These are phyloP conservation scores for Rhizoclosmatium globosum DNA, from an alignment of 192 early-diverging fungal species.

Conservation along the genomic window DNA sequence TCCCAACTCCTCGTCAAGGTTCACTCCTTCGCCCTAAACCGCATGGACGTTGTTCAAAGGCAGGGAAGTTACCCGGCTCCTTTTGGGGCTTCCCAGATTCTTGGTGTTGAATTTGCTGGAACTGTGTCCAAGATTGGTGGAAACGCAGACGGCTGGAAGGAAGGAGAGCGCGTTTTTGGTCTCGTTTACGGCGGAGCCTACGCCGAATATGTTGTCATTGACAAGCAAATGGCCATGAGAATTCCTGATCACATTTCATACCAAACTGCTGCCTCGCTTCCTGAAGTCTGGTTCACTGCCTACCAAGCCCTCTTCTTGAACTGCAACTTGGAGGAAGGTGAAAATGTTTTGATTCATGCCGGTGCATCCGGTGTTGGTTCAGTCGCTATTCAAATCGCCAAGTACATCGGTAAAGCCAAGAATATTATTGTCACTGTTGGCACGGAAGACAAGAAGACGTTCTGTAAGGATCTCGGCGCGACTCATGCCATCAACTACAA, in stretches of 20 bases:
- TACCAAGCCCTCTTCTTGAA: slow-evolving; percentile 83
- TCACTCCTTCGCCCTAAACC: slow-evolving; percentile 72
- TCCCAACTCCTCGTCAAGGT: slow-evolving; percentile 49
- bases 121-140: slow-evolving; percentile 59
- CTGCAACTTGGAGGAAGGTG: slow-evolving; percentile 74
- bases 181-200: slow-evolving; percentile 78
- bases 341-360: slow-evolving; percentile 89
- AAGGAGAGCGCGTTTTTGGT: slow-evolving; percentile 83
- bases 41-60: slow-evolving; percentile 82
- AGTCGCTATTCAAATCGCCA: slow-evolving; percentile 90
- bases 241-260: slow-evolving; percentile 74
- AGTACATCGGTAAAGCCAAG: slow-evolving; percentile 38
- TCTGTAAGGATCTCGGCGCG: slow-evolving; percentile 76
- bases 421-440: slow-evolving; percentile 86
- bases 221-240: slow-evolving; percentile 61
- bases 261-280: slow-evolving; percentile 81
- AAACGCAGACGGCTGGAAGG: slow-evolving; percentile 55
- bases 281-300: slow-evolving; percentile 84
- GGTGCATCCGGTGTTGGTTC: slow-evolving; percentile 89
- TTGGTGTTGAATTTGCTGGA: slow-evolving; percentile 82
- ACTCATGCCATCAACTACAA: slow-evolving; percentile 86
- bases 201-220: slow-evolving; percentile 76
- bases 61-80: slow-evolving; percentile 76
- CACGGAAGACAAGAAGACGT: slow-evolving; percentile 73
- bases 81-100: slow-evolving; percentile 64